These are phyloP conservation scores for Bipolaris gigantea DNA, from an alignment of 2,329 filamentous ascomycete species.

Conservation along the genomic window DNA sequence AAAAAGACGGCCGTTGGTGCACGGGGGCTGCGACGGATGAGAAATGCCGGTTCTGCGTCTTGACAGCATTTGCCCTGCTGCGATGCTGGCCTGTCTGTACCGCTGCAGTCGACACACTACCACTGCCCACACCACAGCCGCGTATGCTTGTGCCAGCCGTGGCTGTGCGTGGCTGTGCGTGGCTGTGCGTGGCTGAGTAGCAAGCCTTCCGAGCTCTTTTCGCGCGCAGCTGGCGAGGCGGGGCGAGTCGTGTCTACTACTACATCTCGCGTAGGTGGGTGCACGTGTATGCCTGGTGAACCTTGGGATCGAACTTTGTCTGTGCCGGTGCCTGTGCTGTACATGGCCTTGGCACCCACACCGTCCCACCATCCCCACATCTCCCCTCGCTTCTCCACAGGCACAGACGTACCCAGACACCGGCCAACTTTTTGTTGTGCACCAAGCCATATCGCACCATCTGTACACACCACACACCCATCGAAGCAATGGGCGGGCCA, in stretches of 20 bases:
- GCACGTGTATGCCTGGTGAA: too few relatives aligned
- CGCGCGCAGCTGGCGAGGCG: background rate
- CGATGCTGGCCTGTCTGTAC: background rate
- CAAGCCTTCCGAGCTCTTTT: background rate
- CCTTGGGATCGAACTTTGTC: background rate
- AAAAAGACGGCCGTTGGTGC: background rate
- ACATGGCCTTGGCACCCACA: background rate
- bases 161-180: background rate
- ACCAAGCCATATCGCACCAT: background rate
- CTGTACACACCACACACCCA: background rate
- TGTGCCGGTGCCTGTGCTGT: background rate
- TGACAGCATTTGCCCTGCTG: background rate
- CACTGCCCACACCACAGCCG: background rate
- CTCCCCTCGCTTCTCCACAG: background rate
- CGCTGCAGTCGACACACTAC: background rate
- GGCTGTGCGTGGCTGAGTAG: background rate
- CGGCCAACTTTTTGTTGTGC: background rate
- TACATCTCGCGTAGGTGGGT: background rate
- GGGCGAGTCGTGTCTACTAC: background rate
- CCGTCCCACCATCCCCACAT: slow-evolving; percentile 5
- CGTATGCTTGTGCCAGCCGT: background rate
- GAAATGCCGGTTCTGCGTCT: too few relatives aligned
- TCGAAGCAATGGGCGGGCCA: slow-evolving; percentile 7
- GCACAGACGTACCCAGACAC: background rate
- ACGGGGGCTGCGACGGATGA: too few relatives aligned